phyloP scores from a whole-genome alignment of 345 rosid genomes.

The Jatropha curcas region DNA sequence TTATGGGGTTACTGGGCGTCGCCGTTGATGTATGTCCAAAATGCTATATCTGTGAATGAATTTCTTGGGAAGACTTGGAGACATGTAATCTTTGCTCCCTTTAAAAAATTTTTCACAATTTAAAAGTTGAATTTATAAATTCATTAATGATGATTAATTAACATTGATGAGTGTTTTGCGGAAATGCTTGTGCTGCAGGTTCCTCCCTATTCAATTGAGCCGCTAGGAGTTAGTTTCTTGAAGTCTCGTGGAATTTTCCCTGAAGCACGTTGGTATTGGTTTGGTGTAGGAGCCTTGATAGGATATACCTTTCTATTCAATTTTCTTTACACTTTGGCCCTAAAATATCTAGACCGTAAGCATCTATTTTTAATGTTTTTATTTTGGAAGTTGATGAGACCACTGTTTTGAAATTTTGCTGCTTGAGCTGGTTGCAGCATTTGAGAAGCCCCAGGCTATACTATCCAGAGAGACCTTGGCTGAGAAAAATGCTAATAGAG shows the following conservation, averaged over 20 bases:
- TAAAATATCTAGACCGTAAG: slow-evolving; percentile 75
- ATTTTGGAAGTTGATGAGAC: neutral
- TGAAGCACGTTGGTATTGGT: slow-evolving; percentile 84
- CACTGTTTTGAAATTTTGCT: slow-evolving; percentile 23
- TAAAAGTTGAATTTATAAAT: neutral
- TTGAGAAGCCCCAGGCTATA: slow-evolving; percentile 20
- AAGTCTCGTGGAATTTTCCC: slow-evolving; percentile 70
- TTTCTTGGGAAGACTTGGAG: slow-evolving; percentile 63
- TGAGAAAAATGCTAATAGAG: slow-evolving; percentile 14
- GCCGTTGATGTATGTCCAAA: slow-evolving; percentile 66
- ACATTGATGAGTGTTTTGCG: neutral
- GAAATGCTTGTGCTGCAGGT: slow-evolving; percentile 38
- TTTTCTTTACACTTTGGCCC: slow-evolving; percentile 63
- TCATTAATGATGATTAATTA: neutral
- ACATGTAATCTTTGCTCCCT: slow-evolving; percentile 40
- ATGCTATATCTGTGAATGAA: slow-evolving; percentile 61
- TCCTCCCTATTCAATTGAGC: slow-evolving; percentile 50
- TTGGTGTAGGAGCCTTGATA: slow-evolving; percentile 65
- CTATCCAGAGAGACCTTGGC: slow-evolving; percentile 15
- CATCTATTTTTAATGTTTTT: slow-evolving; percentile 12
- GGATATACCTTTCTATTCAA: slow-evolving; percentile 65
- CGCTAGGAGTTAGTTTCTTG: slow-evolving; percentile 68
- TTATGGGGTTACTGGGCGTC: slow-evolving; percentile 73
- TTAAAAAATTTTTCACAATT: neutral
- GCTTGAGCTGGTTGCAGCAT: slow-evolving; percentile 19